Evolutionary conservation across 345 rosid species (phyloP).

Genomic region (Schrenkiella parvula): DNA sequence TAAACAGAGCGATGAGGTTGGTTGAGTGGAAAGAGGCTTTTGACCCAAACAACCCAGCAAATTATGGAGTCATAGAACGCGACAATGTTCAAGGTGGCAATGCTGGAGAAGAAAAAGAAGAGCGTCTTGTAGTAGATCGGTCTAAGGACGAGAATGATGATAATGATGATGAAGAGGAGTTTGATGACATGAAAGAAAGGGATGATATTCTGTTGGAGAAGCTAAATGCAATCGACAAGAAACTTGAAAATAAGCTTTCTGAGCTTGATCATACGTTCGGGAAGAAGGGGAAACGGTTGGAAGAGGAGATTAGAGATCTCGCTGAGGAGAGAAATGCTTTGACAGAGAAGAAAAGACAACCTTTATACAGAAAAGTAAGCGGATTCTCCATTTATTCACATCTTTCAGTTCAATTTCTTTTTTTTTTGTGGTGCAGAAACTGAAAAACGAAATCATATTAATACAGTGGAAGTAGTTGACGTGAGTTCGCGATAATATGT

Average conservation of each 20-base stretch:
- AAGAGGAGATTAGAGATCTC: constrained; percentile 88
- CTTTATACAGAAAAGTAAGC: constrained; percentile 77
- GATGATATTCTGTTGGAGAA: constrained; percentile 70
- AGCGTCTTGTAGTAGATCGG: constrained; percentile 28
- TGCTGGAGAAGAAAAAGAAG: constrained; percentile 41
- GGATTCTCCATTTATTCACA: neutral
- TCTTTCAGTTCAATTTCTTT: neutral
- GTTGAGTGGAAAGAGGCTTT: constrained; percentile 84
- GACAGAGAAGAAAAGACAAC: constrained; percentile 82
- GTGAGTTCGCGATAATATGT: neutral
- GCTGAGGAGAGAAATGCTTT: constrained; percentile 92
- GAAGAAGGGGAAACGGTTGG: constrained; percentile 80
- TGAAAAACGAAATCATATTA: neutral
- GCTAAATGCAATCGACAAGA: constrained; percentile 75
- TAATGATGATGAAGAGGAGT: constrained; percentile 66
- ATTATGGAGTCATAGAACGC: constrained; percentile 61
- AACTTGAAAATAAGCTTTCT: constrained; percentile 78
- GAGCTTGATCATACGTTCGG: constrained; percentile 91
- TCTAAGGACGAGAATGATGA: constrained; percentile 30
- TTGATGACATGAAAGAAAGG: constrained; percentile 91
- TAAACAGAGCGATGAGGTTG: constrained; percentile 83
- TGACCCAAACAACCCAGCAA: constrained; percentile 82
- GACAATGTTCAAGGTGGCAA: constrained; percentile 40
- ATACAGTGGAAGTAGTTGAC: neutral
- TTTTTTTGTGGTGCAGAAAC: neutral